Evolutionary conservation across 1,139 yeast genomes (phyloP).

Genomic region (Yamadazyma friedrichii): DNA sequence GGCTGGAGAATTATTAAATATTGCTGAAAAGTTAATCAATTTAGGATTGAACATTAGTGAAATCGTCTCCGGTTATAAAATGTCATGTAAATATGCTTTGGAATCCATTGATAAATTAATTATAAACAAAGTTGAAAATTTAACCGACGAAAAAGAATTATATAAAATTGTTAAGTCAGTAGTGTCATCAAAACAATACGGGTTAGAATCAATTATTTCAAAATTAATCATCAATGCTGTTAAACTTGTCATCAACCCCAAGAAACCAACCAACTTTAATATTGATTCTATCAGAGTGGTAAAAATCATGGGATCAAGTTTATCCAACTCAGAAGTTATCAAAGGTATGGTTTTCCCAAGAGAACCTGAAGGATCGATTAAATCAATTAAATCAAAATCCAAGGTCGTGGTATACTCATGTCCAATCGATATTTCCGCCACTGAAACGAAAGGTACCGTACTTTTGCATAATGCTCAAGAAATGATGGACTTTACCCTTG

Average conservation of each 20-base stretch:
- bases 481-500: conserved; percentile 93
- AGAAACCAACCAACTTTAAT: conserved; percentile 62
- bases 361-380: conserved; percentile 90
- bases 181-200: conserved; percentile 91
- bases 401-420: conserved; percentile 93
- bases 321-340: conserved; percentile 72
- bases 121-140: conserved; percentile 61
- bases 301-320: conserved; percentile 90
- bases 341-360: conserved; percentile 98
- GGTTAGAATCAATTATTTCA: conserved; percentile 76
- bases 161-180: conserved; percentile 81
- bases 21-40: conserved; percentile 79
- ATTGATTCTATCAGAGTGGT: conserved; percentile 94
- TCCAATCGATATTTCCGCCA: conserved; percentile 90
- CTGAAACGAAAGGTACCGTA: conserved; percentile 97
- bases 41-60: conserved; percentile 89
- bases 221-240: conserved; percentile 87
- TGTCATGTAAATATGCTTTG: conserved; percentile 75
- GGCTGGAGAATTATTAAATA: conserved; percentile 88
- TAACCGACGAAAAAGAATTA: conserved; percentile 56
- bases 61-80: conserved; percentile 82
- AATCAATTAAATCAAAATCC: conserved; percentile 57
- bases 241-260: conserved; percentile 68
- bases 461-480: conserved; percentile 93
- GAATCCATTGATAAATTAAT: conserved; percentile 66